Evolutionary conservation across 768 basidiomycete species (phyloP).

Genomic region (Lentinula detonsa): DNA sequence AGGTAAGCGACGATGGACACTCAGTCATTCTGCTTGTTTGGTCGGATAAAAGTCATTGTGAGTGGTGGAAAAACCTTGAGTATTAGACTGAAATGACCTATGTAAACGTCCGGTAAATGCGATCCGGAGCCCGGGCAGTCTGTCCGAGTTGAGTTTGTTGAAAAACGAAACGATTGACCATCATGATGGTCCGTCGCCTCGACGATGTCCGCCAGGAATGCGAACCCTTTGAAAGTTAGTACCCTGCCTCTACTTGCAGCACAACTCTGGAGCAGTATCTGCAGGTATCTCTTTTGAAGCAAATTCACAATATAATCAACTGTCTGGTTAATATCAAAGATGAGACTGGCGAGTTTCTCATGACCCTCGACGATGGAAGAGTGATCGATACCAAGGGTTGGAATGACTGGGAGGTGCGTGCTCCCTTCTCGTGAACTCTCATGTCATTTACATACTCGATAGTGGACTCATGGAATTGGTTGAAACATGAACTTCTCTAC

Average conservation of each 20-base stretch:
- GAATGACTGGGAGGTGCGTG: conserved; percentile 46
- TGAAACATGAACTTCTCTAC: background rate
- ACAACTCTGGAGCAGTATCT: background rate
- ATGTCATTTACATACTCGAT: background rate
- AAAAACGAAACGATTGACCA: background rate
- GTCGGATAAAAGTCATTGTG: no score
- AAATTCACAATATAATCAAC: conserved; percentile 30
- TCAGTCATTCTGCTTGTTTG: no score
- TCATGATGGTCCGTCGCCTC: background rate
- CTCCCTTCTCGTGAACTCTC: background rate
- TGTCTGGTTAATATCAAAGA: conserved; percentile 49
- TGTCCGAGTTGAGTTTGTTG: no score
- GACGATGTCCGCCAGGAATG: conserved; percentile 25
- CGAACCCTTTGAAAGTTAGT: conserved; percentile 23
- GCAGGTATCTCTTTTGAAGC: conserved; percentile 13
- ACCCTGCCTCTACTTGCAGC: background rate
- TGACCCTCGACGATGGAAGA: conserved; percentile 42
- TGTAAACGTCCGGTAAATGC: no score
- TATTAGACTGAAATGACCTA: no score
- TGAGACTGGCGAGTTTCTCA: conserved; percentile 43
- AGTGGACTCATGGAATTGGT: conserved; percentile 44
- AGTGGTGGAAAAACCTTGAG: no score
- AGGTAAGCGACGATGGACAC: no score
- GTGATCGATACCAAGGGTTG: conserved; percentile 54
- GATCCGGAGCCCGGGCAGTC: no score